Percentiles rank a stretch among this genome's conserved stretches.
Evolutionary conservation across 768 basidiomycete species (phyloP).

Genomic region (Tubosaeta sp.): DNA sequence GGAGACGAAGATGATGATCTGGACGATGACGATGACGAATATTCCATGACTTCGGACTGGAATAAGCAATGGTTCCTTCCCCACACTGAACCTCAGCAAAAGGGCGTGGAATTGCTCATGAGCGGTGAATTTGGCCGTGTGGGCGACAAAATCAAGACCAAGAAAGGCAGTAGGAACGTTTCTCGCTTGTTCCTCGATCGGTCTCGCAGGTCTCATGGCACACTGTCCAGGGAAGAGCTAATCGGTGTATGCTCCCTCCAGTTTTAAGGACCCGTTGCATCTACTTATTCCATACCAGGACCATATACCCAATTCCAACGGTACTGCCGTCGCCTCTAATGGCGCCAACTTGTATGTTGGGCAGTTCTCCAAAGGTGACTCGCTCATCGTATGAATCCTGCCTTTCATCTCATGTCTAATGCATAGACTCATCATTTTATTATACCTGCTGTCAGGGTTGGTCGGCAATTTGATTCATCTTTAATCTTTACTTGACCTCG

Average conservation of each 20-base stretch:
- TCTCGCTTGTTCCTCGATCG: slow-evolving; percentile 46
- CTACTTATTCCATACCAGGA: slow-evolving; percentile 39
- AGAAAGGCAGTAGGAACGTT: slow-evolving; percentile 43
- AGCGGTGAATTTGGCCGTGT: slow-evolving; percentile 80
- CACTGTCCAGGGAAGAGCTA: slow-evolving; percentile 48
- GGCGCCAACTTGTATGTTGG: slow-evolving; percentile 77
- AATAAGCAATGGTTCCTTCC: slow-evolving; percentile 33
- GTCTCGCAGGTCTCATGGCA: slow-evolving; percentile 31
- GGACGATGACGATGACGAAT: slow-evolving; percentile 33
- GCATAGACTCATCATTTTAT: slow-evolving; percentile 80
- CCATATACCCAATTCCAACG: slow-evolving; percentile 73
- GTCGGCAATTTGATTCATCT: slow-evolving; percentile 1
- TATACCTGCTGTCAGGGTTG: slow-evolving; percentile 87
- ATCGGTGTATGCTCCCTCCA: slow-evolving; percentile 41
- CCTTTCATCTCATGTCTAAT: background rate
- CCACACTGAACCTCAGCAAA: slow-evolving; percentile 55
- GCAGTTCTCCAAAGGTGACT: slow-evolving; percentile 70
- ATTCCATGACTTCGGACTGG: slow-evolving; percentile 23
- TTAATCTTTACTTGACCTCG: background rate
- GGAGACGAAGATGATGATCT: slow-evolving; percentile 38
- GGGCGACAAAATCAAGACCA: slow-evolving; percentile 43
- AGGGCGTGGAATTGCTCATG: slow-evolving; percentile 61
- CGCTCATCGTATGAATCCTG: background rate
- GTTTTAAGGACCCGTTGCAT: background rate
- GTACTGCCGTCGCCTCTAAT: slow-evolving; percentile 74